Conservation (phyloP, 2,329 filamentous ascomycete genomes). For the Sporothrix globosa region DNA sequence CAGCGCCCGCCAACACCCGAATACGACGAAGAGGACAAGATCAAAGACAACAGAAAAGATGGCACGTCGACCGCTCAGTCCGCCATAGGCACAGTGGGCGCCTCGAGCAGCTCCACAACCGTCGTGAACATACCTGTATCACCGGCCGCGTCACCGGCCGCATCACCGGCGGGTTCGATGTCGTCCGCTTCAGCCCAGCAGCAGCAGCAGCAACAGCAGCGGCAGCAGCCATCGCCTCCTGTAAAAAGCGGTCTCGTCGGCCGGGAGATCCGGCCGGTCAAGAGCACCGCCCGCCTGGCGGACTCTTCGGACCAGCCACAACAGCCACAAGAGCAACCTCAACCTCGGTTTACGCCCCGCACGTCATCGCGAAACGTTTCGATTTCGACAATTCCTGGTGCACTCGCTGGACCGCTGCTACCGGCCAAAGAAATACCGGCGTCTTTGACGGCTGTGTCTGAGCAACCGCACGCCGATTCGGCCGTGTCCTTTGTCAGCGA, state of each 20-base stretch:
- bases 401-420: background rate
- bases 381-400: background rate
- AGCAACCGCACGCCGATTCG: background rate
- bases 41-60: constrained; percentile 37
- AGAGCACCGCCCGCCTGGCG: constrained; percentile 30
- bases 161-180: constrained; percentile 26
- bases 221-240: background rate
- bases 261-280: constrained; percentile 36
- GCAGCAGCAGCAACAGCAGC: background rate
- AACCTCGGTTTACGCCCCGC: constrained; percentile 41
- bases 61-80: background rate
- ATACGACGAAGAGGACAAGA: constrained; percentile 49
- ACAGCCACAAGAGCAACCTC: constrained; percentile 27
- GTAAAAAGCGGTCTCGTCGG: constrained; percentile 22
- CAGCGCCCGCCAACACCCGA: constrained; percentile 55
- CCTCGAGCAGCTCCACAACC: constrained; percentile 27
- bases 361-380: constrained; percentile 40
- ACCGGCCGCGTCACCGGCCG: constrained; percentile 51
- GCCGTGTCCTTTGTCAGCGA: constrained; percentile 24
- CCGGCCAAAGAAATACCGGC: background rate
- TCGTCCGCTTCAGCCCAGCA: background rate
- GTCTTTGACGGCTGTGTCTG: background rate
- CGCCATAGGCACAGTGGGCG: background rate
- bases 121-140: constrained; percentile 49
- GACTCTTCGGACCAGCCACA: background rate